These are phyloP conservation scores for Backusella luteola DNA, from an alignment of 192 early-diverging fungal genomes.

Conservation along the genomic window DNA sequence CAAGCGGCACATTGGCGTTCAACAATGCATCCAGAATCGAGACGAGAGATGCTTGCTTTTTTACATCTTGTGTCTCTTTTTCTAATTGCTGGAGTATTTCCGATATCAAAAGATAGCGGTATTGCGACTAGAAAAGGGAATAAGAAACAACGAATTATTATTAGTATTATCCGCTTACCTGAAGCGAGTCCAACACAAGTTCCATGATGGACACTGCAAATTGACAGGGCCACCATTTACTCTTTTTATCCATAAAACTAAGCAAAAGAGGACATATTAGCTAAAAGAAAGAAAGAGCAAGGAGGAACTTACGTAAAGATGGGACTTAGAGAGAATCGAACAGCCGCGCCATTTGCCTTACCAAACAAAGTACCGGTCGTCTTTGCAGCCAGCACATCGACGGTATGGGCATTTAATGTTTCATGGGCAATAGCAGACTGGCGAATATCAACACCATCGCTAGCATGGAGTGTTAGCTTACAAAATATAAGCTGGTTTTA, in stretches of 20 bases:
- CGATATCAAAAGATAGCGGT: slow-evolving; percentile 48
- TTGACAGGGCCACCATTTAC: slow-evolving; percentile 34
- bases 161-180: slow-evolving; percentile 5
- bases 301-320: slow-evolving; percentile 13
- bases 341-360: slow-evolving; percentile 17
- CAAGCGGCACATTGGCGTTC: slow-evolving; percentile 36
- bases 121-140: slow-evolving; percentile 40
- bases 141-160: neutral
- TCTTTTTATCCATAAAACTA: slow-evolving; percentile 29
- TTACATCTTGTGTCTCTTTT: neutral
- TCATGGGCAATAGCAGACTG: slow-evolving; percentile 7
- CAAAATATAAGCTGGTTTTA: no score
- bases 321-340: slow-evolving; percentile 21
- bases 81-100: slow-evolving; percentile 47
- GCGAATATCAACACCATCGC: slow-evolving; percentile 6
- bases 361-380: neutral
- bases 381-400: slow-evolving; percentile 16
- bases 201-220: slow-evolving; percentile 26
- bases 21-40: slow-evolving; percentile 43
- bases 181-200: slow-evolving; percentile 31
- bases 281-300: neutral
- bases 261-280: neutral
- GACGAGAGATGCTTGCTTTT: slow-evolving; percentile 44
- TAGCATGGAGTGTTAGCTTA: neutral
- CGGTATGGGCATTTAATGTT: slow-evolving; percentile 6